Evolutionary conservation across 2,329 filamentous ascomycete genomes (phyloP).

Genomic region (Anisogramma anomala): DNA sequence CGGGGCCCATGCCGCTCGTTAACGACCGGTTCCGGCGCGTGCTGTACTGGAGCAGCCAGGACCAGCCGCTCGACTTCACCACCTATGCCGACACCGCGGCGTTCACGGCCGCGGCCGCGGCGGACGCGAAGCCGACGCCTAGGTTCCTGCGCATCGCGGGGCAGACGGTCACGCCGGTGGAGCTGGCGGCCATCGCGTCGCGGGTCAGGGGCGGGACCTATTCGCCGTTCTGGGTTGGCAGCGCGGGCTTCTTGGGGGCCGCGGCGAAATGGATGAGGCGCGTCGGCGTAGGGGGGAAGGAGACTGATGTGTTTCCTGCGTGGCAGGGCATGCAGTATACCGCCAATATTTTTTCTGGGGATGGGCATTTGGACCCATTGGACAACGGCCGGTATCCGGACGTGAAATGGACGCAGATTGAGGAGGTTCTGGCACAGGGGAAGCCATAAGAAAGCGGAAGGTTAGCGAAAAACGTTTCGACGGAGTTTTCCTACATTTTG

Average conservation of each 20-base stretch:
- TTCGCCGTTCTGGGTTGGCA: conserved; percentile 12
- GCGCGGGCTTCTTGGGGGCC: conserved; percentile 11
- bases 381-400: conserved; percentile 16
- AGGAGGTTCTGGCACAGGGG: conserved; percentile 9
- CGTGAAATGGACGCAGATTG: conserved; percentile 13
- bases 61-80: conserved; percentile 14
- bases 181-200: conserved; percentile 8
- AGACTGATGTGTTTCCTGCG: conserved; percentile 12
- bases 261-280: conserved; percentile 9
- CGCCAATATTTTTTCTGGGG: conserved; percentile 15
- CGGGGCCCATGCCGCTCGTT: conserved; percentile 7
- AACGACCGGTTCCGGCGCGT: conserved; percentile 7
- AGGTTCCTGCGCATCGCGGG: conserved; percentile 16
- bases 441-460: too few relatives aligned
- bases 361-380: conserved; percentile 13
- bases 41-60: conserved; percentile 10
- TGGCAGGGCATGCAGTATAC: conserved; percentile 17
- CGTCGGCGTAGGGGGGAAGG: conserved; percentile 11
- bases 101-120: conserved; percentile 15
- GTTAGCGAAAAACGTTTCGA: too few relatives aligned
- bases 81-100: conserved; percentile 15
- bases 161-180: conserved; percentile 8
- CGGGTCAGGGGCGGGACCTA: conserved; percentile 3
- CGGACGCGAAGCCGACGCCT: conserved; percentile 14
- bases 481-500: too few relatives aligned